A percentile compares a stretch with the other conserved stretches of the same genome.
phyloP scores from a whole-genome alignment of 208 protist genomes.

The Acanthamoeba healyi region DNA sequence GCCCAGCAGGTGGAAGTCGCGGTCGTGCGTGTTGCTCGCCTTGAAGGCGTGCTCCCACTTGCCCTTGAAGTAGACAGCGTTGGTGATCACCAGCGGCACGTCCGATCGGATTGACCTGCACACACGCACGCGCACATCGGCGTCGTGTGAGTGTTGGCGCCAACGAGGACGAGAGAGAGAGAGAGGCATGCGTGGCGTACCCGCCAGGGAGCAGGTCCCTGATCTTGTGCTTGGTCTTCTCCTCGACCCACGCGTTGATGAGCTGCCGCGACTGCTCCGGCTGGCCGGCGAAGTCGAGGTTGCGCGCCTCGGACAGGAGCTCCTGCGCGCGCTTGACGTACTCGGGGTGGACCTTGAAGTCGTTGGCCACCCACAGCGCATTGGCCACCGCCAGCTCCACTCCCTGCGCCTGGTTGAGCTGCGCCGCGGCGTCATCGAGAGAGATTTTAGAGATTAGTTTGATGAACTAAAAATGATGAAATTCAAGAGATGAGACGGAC shows the following conservation, averaged over 20 bases:
- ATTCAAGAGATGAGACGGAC: no score
- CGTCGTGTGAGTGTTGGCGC: background rate
- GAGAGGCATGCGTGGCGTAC: background rate
- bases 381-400: background rate
- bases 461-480: background rate
- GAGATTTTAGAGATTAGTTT: background rate
- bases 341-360: background rate
- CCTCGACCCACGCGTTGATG: conserved; percentile 5
- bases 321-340: background rate
- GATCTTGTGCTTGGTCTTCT: background rate
- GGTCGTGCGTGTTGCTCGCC: background rate
- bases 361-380: background rate
- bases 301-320: background rate
- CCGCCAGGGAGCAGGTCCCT: background rate
- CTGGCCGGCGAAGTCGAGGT: background rate
- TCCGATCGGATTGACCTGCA: background rate
- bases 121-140: background rate
- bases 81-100: background rate
- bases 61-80: conserved; percentile 62
- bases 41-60: background rate
- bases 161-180: background rate
- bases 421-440: no score
- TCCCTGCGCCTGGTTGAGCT: background rate
- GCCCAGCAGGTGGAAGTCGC: background rate
- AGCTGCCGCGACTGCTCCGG: background rate